Base-by-base conservation (phyloP, 306 rosid species). In the Acacia crassicarpa region DNA sequence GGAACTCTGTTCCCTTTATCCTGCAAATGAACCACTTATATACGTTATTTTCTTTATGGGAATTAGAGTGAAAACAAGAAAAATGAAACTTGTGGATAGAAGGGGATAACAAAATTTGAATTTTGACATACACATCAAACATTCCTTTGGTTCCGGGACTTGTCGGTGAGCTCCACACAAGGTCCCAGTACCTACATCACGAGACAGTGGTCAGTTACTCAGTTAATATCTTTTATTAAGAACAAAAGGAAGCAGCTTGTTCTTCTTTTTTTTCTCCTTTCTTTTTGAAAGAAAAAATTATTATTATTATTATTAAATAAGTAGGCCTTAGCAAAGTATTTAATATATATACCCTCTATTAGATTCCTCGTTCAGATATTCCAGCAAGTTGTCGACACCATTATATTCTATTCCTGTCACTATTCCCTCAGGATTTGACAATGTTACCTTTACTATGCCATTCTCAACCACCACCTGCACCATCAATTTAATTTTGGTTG, bases 371-470 rank as follows among this genome's bases (percentile, higher is more conserved):
- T 92, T 92, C 80, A 84, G 92, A 87, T 89, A 88, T 84, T 95
- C 99, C 76, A 95, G 98, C 91, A 93, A 85, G 87, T 95, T 95
- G 81, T 90, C 92, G 23, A 93, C 77, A 62, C 82, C 89, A 73
- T 90, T 86, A 48, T 91, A 95, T 76, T 87, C 87, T 63, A 95
- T 92, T 38, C 93, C 96, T 25, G 94, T 93, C 77, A 95, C 89
- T 81, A 91, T 85, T 59, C 99, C 99, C 51, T 75, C 98, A 0
- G 99, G 98, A 67, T 89, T 92, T 65, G 99, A 92, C 80, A 95
- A 84, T 3, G 99, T 93, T 1, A 95, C 91, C 78, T 80, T 91
- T 80, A 91, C 53, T 73, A 95, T 90, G 81, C 98, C 99, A 84
- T 93, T 95, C 70, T 92, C 99, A 88, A 95, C 84, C 82, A 90